Base-by-base conservation (phyloP, 768 basidiomycete genomes). In the Suillus bovinus region DNA sequence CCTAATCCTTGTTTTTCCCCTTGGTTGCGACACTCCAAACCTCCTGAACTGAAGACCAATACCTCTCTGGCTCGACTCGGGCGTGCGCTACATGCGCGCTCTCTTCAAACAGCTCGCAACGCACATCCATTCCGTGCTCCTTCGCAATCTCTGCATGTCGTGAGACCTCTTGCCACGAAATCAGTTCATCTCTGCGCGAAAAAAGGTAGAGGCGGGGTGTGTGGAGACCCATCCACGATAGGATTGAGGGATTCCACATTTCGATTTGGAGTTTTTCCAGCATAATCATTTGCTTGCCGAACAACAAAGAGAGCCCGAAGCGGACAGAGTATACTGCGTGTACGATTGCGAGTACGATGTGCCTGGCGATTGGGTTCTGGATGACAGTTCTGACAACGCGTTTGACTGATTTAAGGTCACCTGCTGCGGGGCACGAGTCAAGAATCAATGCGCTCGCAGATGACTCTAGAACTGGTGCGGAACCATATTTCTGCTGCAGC, bases 171-270 rank as follows among this genome's bases (percentile, higher is more conserved):
- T 62, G 3, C 65, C 69, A 71, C 2, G 71, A 74, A 17, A 79
- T 68, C 11, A 78, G 11, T 38, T 56, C 46, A 44, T 79, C 78
- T 13, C 61, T 68, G 41, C 64, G 67, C 11, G 77, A 79, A 61
- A 71, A 79, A 22, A 79, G 41, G 50, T 79, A 79, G 39, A 79
- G 42, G 14, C 79, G 66, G 0, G 77, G 78, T 16, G 78, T 78
- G 9, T 58, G 55, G 34, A 33, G 11, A 13, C 60, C 63, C 66
- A 67, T 72, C 76, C 77, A 76, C 0, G 74, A 72, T 3, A 78
- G 62, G 31, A 78, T 46, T 9, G 24, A 50, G 1, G 75, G 71
- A 8, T 67, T 60, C 27, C 70, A 61, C 29, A 73, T 67, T 3
- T 61, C 44, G 10, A 31, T 22, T 38, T 59, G 65, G 46, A 63